A percentile compares a stretch with the other conserved stretches of the same genome.
phyloP scores from a whole-genome alignment of 2,329 filamentous ascomycete genomes.

The Botrytis porri region DNA sequence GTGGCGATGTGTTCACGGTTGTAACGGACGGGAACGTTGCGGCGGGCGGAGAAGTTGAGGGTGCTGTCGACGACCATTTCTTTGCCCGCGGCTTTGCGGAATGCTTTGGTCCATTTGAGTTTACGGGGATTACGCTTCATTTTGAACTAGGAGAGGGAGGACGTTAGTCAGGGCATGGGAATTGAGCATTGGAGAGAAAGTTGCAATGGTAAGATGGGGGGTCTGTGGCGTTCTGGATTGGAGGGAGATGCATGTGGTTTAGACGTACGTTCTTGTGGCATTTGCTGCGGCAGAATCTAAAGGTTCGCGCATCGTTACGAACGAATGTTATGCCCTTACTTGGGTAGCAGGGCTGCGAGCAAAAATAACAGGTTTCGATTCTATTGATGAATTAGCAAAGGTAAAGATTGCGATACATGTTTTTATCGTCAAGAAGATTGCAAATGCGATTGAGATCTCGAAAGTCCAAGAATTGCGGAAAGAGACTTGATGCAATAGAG shows the following conservation, averaged over 20 bases:
- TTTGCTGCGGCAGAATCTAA: slow-evolving; percentile 55
- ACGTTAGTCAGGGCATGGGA: neutral
- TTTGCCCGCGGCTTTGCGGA: slow-evolving; percentile 80
- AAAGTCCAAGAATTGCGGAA: neutral
- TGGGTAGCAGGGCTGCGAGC: slow-evolving; percentile 65
- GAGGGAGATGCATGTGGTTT: neutral
- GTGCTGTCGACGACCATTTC: slow-evolving; percentile 91
- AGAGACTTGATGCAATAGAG: neutral
- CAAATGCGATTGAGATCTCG: neutral
- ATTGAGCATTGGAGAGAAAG: neutral
- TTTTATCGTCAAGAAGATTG: neutral
- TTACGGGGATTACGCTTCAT: slow-evolving; percentile 98
- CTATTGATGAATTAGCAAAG: slow-evolving; percentile 15
- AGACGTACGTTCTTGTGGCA: slow-evolving; percentile 44
- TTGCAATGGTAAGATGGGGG: neutral
- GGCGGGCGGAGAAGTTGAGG: slow-evolving; percentile 84
- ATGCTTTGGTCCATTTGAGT: slow-evolving; percentile 95
- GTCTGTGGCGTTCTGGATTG: neutral
- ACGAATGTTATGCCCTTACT: slow-evolving; percentile 53
- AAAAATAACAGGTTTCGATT: slow-evolving; percentile 52
- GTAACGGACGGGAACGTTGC: slow-evolving; percentile 94
- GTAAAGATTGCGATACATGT: neutral
- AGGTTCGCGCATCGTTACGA: slow-evolving; percentile 45
- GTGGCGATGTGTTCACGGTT: slow-evolving; percentile 85
- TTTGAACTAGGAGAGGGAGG: slow-evolving; percentile 62